Conservation (phyloP, 192 early-diverging fungal species). For the Kappamyces sp. region DNA sequence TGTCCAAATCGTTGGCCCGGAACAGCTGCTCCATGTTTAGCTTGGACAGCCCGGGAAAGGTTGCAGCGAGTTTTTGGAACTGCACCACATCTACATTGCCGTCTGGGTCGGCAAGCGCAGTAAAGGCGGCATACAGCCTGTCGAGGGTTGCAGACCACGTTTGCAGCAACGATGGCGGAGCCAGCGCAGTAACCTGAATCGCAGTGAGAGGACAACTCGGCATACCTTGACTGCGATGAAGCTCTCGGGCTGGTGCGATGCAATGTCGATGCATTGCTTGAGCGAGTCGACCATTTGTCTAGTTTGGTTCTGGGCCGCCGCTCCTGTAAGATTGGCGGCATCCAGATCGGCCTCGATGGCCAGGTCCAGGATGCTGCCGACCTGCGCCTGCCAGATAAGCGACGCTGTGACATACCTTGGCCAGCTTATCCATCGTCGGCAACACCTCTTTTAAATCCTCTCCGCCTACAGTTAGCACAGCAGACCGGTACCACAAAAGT, state of each 20-base stretch:
- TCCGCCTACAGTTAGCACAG: slow-evolving; percentile 53
- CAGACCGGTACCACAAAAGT: slow-evolving; percentile 69
- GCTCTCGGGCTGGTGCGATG: slow-evolving; percentile 53
- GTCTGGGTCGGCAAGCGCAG: slow-evolving; percentile 23
- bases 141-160: slow-evolving; percentile 58
- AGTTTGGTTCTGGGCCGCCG: slow-evolving; percentile 33
- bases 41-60: slow-evolving; percentile 23
- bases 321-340: slow-evolving; percentile 23
- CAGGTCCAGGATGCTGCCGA: slow-evolving; percentile 84
- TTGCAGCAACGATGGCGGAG: slow-evolving; percentile 67
- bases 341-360: slow-evolving; percentile 64
- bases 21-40: slow-evolving; percentile 28
- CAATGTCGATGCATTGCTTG: slow-evolving; percentile 68
- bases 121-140: slow-evolving; percentile 43
- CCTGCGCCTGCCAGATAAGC: slow-evolving; percentile 27
- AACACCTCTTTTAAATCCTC: slow-evolving; percentile 79
- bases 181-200: slow-evolving; percentile 63
- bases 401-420: slow-evolving; percentile 15
- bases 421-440: slow-evolving; percentile 70
- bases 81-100: slow-evolving; percentile 16
- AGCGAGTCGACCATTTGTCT: slow-evolving; percentile 63
- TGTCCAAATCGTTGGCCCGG: slow-evolving; percentile 37
- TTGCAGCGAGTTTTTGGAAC: slow-evolving; percentile 18
- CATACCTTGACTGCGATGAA: slow-evolving; percentile 75
- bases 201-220: too few species aligned